Percentiles rank a stretch among this genome's conserved stretches.
Conservation (phyloP, 345 rosid species). For the Populus simonii region DNA sequence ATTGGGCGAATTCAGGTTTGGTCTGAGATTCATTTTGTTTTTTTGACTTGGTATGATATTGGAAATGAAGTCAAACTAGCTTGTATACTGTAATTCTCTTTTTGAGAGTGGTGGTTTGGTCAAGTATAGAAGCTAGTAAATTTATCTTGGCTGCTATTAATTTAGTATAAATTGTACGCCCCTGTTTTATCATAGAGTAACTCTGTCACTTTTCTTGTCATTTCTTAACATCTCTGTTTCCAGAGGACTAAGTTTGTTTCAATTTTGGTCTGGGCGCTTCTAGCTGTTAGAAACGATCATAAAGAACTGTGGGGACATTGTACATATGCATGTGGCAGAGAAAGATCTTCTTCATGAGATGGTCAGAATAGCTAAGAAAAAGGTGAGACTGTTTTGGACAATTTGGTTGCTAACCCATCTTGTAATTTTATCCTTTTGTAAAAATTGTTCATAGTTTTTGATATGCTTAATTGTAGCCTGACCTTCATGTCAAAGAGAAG, state of each 20-base stretch:
- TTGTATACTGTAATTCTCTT: neutral
- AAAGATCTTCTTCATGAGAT: constrained; percentile 91
- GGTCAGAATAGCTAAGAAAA: constrained; percentile 90
- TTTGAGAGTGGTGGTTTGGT: neutral
- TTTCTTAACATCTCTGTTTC: constrained; percentile 4
- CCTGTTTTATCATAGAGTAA: neutral
- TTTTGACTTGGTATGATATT: neutral
- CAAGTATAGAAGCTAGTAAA: neutral
- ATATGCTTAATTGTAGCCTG: constrained; percentile 57
- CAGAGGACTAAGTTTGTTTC: constrained; percentile 11
- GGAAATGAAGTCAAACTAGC: neutral
- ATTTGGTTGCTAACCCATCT: constrained; percentile 6
- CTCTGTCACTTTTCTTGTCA: neutral
- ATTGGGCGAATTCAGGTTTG: neutral
- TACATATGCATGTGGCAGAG: constrained; percentile 99
- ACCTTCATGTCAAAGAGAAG: constrained; percentile 91
- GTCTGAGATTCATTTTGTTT: neutral
- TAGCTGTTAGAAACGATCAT: constrained; percentile 94
- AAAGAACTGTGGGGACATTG: constrained; percentile 98
- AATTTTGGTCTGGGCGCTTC: constrained; percentile 21
- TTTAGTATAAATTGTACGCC: neutral
- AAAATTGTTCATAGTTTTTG: constrained; percentile 28
- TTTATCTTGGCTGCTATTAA: neutral
- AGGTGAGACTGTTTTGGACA: constrained; percentile 46
- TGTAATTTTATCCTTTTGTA: constrained; percentile 1